phyloP scores from a whole-genome alignment of 2,329 filamentous ascomycete species.

The Cercospora brassicicola region DNA sequence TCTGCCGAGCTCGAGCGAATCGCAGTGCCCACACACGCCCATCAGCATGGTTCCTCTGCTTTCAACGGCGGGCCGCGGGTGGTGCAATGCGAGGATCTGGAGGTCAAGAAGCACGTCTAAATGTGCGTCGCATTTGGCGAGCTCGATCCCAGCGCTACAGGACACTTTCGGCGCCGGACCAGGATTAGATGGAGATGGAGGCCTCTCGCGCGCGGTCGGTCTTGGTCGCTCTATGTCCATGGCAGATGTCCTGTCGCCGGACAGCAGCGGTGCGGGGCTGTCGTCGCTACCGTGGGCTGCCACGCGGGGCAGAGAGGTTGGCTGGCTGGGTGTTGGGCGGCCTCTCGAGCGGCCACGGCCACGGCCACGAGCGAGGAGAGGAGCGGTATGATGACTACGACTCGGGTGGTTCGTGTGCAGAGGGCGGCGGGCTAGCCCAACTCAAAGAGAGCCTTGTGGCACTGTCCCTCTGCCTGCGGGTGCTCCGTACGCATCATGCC shows the following conservation, averaged over 20 bases:
- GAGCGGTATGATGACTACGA: not conserved
- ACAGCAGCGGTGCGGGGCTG: too few species aligned
- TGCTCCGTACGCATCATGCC: constrained; percentile 19
- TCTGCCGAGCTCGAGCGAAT: constrained; percentile 23
- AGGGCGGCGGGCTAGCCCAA: not conserved
- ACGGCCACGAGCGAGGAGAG: not conserved
- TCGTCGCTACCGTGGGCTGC: not conserved
- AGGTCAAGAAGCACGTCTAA: not conserved
- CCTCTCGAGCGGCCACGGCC: not conserved
- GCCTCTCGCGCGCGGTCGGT: not conserved
- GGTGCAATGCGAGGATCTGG: constrained; percentile 9
- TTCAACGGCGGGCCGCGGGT: constrained; percentile 10
- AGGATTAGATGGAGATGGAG: constrained; percentile 5
- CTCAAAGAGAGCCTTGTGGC: constrained; percentile 12
- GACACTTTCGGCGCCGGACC: constrained; percentile 16
- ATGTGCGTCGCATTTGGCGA: constrained; percentile 1
- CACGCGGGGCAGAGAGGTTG: not conserved
- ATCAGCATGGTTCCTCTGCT: constrained; percentile 14
- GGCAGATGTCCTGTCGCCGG: not conserved
- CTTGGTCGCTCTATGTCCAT: not conserved
- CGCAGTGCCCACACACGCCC: constrained; percentile 1
- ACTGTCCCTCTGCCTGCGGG: constrained; percentile 20
- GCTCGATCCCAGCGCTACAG: constrained; percentile 13
- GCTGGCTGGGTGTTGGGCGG: too few species aligned
- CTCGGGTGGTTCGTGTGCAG: not conserved